Evolutionary conservation across 1,284 basidiomycete species (phyloP).

Genomic region (Sporisorium sorghi): DNA sequence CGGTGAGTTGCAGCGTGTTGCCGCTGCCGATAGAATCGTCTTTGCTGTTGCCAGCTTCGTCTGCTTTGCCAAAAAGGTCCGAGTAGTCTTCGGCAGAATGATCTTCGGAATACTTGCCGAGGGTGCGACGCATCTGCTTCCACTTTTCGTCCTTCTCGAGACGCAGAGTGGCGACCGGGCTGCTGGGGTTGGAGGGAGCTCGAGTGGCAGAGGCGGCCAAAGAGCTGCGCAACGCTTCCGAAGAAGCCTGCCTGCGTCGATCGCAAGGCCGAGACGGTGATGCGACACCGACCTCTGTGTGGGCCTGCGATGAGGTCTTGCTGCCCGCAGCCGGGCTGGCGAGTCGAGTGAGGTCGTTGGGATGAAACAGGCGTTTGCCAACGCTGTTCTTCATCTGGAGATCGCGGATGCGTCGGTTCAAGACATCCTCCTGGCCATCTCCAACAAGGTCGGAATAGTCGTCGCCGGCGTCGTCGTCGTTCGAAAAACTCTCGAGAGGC

Average conservation of each 20-base stretch:
- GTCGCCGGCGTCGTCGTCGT: slow-evolving; percentile 69
- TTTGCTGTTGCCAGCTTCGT: slow-evolving; percentile 26
- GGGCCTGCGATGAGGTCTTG: neutral
- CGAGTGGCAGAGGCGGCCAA: slow-evolving; percentile 25
- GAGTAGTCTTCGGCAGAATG: slow-evolving; percentile 58
- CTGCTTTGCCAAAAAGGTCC: slow-evolving; percentile 52
- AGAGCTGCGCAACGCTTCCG: slow-evolving; percentile 37
- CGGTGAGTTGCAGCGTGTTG: slow-evolving; percentile 52
- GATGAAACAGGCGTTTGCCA: slow-evolving; percentile 58
- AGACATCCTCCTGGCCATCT: slow-evolving; percentile 51
- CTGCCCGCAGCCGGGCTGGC: slow-evolving; percentile 7
- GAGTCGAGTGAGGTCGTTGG: slow-evolving; percentile 51
- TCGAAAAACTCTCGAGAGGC: slow-evolving; percentile 23
- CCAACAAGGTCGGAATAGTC: slow-evolving; percentile 71
- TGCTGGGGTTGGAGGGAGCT: slow-evolving; percentile 29
- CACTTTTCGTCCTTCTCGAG: slow-evolving; percentile 50
- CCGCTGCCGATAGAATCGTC: slow-evolving; percentile 37
- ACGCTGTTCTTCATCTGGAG: slow-evolving; percentile 53
- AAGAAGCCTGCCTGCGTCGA: slow-evolving; percentile 36
- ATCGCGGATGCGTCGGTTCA: slow-evolving; percentile 53
- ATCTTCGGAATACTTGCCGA: slow-evolving; percentile 57
- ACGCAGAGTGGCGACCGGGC: slow-evolving; percentile 38
- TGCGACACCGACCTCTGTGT: slow-evolving; percentile 1
- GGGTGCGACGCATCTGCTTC: slow-evolving; percentile 53
- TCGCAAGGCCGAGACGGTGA: slow-evolving; percentile 21